Conservation (phyloP, 257 asterid species). For the Echites panduratus region DNA sequence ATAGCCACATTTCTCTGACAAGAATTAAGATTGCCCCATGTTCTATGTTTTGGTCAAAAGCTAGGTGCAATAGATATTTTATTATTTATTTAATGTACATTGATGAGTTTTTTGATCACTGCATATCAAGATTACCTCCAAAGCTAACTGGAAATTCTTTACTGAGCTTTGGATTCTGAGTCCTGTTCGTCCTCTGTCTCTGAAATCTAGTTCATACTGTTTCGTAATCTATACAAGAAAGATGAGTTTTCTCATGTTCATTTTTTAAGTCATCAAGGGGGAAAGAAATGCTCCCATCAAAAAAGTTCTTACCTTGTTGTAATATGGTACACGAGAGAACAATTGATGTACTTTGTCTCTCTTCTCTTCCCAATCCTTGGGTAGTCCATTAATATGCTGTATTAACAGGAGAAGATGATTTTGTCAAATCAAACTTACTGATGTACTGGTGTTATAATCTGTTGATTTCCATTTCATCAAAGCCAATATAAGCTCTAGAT, state of each 20-base stretch:
- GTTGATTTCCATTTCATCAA: neutral
- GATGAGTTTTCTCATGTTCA: neutral
- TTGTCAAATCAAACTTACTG: neutral
- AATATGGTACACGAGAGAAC: conserved; percentile 68
- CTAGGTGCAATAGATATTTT: neutral
- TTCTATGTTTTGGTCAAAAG: neutral
- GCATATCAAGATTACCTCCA: conserved; percentile 49
- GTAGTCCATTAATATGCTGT: conserved; percentile 77
- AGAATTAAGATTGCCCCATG: neutral
- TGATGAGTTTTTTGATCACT: neutral
- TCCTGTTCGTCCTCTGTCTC: conserved; percentile 76
- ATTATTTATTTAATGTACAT: neutral
- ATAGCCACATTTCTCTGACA: neutral
- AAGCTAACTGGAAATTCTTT: conserved; percentile 74
- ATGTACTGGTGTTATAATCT: neutral
- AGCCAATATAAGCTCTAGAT: neutral
- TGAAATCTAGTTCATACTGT: conserved; percentile 71
- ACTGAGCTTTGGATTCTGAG: conserved; percentile 77
- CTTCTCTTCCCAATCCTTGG: conserved; percentile 63
- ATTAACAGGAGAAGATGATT: neutral
- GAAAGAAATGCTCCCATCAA: neutral
- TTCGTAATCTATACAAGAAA: conserved; percentile 40
- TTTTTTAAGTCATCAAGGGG: neutral
- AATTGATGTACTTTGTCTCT: conserved; percentile 68
- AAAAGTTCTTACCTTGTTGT: conserved; percentile 49